Conservation (phyloP, 192 early-diverging fungal species). For the Podila minutissima region DNA sequence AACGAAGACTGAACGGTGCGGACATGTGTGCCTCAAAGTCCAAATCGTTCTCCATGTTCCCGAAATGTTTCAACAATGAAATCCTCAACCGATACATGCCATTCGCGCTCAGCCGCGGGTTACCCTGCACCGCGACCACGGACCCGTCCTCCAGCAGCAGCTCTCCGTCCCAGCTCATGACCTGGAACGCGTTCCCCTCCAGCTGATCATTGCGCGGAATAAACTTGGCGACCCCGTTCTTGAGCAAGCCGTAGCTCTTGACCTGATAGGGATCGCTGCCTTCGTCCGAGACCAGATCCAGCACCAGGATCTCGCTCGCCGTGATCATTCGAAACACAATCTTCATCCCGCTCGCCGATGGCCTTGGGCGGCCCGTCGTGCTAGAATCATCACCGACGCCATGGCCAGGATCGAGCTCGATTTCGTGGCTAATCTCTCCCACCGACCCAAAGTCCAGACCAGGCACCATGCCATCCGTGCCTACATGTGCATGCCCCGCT, state of each 20-base stretch:
- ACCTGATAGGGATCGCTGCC: conserved; percentile 38
- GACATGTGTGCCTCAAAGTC: conserved; percentile 55
- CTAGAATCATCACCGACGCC: background rate
- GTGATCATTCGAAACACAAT: conserved; percentile 45
- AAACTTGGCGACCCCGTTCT: conserved; percentile 31
- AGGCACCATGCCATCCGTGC: background rate
- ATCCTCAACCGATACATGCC: conserved; percentile 41
- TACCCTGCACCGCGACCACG: background rate
- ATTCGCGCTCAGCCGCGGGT: background rate
- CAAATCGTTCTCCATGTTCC: conserved; percentile 27
- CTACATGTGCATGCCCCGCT: background rate
- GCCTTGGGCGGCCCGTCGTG: background rate
- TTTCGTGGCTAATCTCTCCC: background rate
- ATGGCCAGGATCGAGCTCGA: background rate
- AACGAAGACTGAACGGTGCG: conserved; percentile 9
- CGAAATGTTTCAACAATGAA: conserved; percentile 52
- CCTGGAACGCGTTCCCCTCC: conserved; percentile 46
- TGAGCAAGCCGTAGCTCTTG: conserved; percentile 35
- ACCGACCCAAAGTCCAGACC: background rate
- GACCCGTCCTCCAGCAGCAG: conserved; percentile 17
- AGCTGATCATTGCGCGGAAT: conserved; percentile 35
- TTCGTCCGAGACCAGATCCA: conserved; percentile 33
- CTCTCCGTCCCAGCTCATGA: conserved; percentile 37
- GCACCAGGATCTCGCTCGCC: conserved; percentile 23
- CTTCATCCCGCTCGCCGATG: conserved; percentile 5